Conservation (phyloP, 495 filamentous ascomycete genomes). For the Amorphotheca resinae region DNA sequence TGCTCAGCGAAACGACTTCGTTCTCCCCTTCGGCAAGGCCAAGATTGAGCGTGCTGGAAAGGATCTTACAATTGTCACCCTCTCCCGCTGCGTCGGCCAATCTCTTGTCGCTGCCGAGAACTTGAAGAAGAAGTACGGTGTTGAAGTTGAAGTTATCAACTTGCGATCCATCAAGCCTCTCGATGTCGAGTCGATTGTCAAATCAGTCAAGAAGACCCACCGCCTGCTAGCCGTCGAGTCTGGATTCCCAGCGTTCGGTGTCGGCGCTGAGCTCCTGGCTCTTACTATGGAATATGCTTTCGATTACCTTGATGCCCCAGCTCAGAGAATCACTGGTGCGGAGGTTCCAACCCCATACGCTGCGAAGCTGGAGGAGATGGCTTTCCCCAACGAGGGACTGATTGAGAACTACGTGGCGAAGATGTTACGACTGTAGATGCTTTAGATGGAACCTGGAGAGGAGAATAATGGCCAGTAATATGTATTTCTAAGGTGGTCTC, state of each 20-base stretch:
- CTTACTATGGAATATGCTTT: slow-evolving; percentile 95
- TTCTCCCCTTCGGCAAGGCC: slow-evolving; percentile 92
- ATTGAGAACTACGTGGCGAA: slow-evolving; percentile 40
- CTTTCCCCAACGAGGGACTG: slow-evolving; percentile 75
- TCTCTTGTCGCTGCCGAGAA: slow-evolving; percentile 75
- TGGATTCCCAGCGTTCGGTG: slow-evolving; percentile 89
- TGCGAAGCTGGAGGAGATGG: slow-evolving; percentile 74
- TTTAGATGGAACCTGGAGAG: not conserved
- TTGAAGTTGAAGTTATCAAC: slow-evolving; percentile 96
- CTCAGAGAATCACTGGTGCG: slow-evolving; percentile 84
- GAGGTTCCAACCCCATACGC: slow-evolving; percentile 95
- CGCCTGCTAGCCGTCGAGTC: slow-evolving; percentile 86
- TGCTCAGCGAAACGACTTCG: slow-evolving; percentile 89
- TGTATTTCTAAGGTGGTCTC: slow-evolving; percentile 19
- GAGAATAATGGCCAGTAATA: not conserved
- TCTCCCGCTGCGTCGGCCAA: slow-evolving; percentile 92
- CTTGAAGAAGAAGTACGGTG: slow-evolving; percentile 89
- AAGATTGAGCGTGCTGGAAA: slow-evolving; percentile 95
- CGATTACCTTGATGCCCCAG: slow-evolving; percentile 90
- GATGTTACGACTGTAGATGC: slow-evolving; percentile 18
- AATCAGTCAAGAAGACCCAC: slow-evolving; percentile 96
- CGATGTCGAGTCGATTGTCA: slow-evolving; percentile 87
- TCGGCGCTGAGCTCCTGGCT: slow-evolving; percentile 83
- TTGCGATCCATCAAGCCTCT: slow-evolving; percentile 93
- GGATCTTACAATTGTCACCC: slow-evolving; percentile 87